Base-by-base conservation (phyloP, 2,329 filamentous ascomycete species). In the Fusarium graminum region DNA sequence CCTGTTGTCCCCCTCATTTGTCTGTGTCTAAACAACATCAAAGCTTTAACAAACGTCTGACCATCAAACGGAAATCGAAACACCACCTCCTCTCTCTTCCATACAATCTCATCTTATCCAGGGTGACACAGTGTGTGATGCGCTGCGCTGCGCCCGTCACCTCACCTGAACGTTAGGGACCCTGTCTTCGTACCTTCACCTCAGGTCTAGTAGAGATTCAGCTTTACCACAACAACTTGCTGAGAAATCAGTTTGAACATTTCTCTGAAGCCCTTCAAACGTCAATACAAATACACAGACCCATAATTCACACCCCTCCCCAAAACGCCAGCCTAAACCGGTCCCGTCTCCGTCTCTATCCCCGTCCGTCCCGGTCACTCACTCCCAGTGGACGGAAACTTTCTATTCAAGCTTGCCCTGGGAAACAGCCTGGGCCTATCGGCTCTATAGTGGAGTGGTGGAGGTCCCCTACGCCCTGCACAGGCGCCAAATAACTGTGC, bases 401-500 rank as follows among this genome's bases (percentile, higher is more conserved):
- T 51, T 28, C 22, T 22, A 22, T 22, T 22, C 22, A 22, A 22
- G 22, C 22, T 6, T 22, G 22, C 22, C 22, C 22, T 22, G 22
- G 22, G 22, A 22, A 22, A 22, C 22, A 22, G 22, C 22, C 22
- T 51, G 16, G 52, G 22, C 34, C 29, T 36, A 40, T 47, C 47
- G 52, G 63, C 41, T 64, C 38, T 59, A 67, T 65, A 68, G 64
- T 61, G 64, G 64, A 36, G 34, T 36, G 22, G 22, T 22, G 22
- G 22, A 36, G 16, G 44, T 55, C 59, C 39, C 45, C 40, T 63
- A 45, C 29, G 57, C 44, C 7, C 56, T 63, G 64, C 60, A 60
- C 47, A 49, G 51, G 64, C 61, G 59, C 49, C 36, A 68, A 53
- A 65, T 45, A 60, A 41, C 63, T 57, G 63, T 63, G 63, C 51